Percentiles rank a stretch among this genome's conserved stretches.
Conservation (phyloP, 768 basidiomycete species). For the Russula earlei region DNA sequence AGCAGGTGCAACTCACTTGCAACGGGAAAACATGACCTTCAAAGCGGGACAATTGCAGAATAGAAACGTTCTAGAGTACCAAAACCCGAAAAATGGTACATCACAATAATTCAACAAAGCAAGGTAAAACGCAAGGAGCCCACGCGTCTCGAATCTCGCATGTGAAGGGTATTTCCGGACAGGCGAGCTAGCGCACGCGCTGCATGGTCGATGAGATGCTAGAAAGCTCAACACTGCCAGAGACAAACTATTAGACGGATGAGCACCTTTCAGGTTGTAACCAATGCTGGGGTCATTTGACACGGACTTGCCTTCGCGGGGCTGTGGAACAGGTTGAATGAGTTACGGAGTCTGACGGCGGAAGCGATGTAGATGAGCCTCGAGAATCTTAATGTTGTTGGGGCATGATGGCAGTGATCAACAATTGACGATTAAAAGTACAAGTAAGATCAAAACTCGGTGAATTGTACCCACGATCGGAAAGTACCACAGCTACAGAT, state of each 20-base stretch:
- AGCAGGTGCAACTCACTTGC: constrained; percentile 58
- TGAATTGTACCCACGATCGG: constrained; percentile 1
- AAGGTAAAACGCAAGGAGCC: constrained; percentile 47
- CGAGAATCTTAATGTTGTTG: background rate
- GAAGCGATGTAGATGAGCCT: background rate
- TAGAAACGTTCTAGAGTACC: constrained; percentile 53
- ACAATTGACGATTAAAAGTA: constrained; percentile 14
- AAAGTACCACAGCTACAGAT: constrained; percentile 40
- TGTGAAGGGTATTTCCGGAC: constrained; percentile 78
- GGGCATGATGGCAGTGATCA: background rate
- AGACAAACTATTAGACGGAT: too few species aligned
- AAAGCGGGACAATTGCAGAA: constrained; percentile 71
- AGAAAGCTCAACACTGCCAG: constrained; percentile 66
- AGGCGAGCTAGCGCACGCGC: constrained; percentile 84
- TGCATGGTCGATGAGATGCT: constrained; percentile 65
- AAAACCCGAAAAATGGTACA: constrained; percentile 54
- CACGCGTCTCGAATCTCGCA: constrained; percentile 30
- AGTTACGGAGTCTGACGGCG: background rate
- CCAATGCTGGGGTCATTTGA: too few species aligned
- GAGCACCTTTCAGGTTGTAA: too few species aligned
- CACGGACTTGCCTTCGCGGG: constrained; percentile 37
- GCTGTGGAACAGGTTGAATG: constrained; percentile 48
- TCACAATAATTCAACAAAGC: constrained; percentile 46
- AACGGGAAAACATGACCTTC: too few species aligned
- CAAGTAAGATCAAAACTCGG: constrained; percentile 8